Evolutionary conservation across 768 basidiomycete species (phyloP), one percentile per base, ranked within the genome.

Genomic region (Tulasnella sp.): DNA sequence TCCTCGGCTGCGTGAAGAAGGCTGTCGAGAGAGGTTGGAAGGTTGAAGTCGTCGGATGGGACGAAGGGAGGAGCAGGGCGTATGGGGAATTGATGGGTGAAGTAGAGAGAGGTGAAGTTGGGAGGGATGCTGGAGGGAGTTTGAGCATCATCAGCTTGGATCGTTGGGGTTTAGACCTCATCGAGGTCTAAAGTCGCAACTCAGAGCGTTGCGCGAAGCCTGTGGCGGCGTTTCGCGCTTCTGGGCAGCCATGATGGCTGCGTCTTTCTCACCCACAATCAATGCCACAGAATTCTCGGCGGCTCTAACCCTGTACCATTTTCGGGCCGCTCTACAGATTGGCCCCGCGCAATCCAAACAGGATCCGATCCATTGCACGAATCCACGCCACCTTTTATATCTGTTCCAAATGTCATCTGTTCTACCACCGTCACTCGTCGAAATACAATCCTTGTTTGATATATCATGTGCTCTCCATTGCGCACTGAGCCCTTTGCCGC

Each of bases 31-130:
- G 84, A 49, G 93, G 93, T 1, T 98, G 93, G 93, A 78, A 76
- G 59, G 91, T 98, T n/a, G 93, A 98, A 72, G 67, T 97, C 66
- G 92, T 91, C 71, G 87, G 88, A 0, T 98, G 92, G 85, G 85
- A 87, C 67, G 82, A 84, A 49, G 85, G 87, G 1, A 69, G 90
- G 61, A 91, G 89, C 68, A 77, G 80, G 22, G 76, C 83, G 21
- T 92, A 87, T 88, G 79, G 75, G 70, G 62, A 62, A 42, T 24
- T 66, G 17, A 55, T 55, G n/a, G 51, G 44, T 9, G 63, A 63
- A 45, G 30, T 62, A 5, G 80, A 84, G 69, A 87, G 87, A 70
- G 83, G 84, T 1, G 60, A 49, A 7, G 41, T 55, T 22, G 59
- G 61, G 30, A 55, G 52, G 9, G 49, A 21, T 30, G 56, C 29